A percentile compares a stretch with the other conserved stretches of the same genome.
Evolutionary conservation across 176 grass and related monocot species (phyloP).

Genomic region (Carex cristatella): DNA sequence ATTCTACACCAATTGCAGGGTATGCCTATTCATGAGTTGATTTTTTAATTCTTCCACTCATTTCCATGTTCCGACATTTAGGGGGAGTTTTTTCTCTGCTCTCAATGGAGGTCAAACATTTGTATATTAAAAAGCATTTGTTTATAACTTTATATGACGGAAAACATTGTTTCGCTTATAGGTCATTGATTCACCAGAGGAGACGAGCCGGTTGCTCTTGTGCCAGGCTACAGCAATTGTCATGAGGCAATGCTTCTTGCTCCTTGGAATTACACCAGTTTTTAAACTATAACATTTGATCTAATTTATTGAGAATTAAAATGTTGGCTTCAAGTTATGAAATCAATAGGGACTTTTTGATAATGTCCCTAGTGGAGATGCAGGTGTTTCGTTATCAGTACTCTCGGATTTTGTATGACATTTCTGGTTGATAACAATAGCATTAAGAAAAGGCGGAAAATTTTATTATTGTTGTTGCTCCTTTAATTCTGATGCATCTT

Average conservation of each 20-base stretch:
- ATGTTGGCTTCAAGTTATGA: slow-evolving; percentile 8
- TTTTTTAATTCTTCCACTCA: neutral
- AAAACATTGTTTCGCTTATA: neutral
- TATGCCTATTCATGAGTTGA: slow-evolving; percentile 10
- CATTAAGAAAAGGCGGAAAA: neutral
- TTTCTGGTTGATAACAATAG: neutral
- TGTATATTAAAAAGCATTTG: neutral
- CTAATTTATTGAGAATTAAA: neutral
- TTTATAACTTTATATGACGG: neutral
- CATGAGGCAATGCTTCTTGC: slow-evolving; percentile 44
- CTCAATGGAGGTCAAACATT: neutral
- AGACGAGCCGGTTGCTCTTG: slow-evolving; percentile 42
- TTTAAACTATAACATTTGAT: slow-evolving; percentile 31
- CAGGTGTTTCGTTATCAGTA: neutral
- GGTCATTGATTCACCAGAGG: slow-evolving; percentile 44
- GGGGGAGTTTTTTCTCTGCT: neutral
- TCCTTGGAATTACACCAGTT: slow-evolving; percentile 49
- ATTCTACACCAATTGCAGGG: slow-evolving; percentile 93
- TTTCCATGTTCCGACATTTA: neutral
- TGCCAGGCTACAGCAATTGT: slow-evolving; percentile 45
- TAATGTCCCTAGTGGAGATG: neutral
- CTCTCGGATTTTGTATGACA: neutral
- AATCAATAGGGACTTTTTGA: neutral
- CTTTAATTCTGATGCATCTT: neutral
- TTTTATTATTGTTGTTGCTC: neutral